Conservation (phyloP, 2,329 filamentous ascomycete genomes). For the Sporothrix inflata region DNA sequence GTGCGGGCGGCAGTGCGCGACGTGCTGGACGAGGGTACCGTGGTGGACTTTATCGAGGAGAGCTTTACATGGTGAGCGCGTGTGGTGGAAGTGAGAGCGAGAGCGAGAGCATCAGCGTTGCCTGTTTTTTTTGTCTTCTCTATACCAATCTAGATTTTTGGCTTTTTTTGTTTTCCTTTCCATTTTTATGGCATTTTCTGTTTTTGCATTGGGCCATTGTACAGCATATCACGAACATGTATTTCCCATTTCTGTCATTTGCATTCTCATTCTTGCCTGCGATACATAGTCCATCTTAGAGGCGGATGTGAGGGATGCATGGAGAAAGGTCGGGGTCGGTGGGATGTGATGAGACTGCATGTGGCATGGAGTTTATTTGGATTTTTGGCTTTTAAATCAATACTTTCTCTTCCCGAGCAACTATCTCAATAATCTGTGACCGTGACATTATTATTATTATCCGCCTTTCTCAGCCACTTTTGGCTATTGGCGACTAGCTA, state of each 20-base stretch:
- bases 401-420: background rate
- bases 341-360: background rate
- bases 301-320: background rate
- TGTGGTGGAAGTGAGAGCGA: background rate
- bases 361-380: background rate
- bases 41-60: slow-evolving; percentile 77
- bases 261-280: background rate
- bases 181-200: background rate
- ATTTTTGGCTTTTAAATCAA: background rate
- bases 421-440: too few species aligned
- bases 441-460: background rate
- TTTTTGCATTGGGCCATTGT: background rate
- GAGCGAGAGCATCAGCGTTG: background rate
- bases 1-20: slow-evolving; percentile 69
- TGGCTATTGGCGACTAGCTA: too few species aligned
- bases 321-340: too few species aligned
- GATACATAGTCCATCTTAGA: background rate
- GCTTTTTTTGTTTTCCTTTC: background rate
- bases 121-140: too few species aligned
- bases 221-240: slow-evolving; percentile 13
- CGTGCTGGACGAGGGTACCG: slow-evolving; percentile 61
- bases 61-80: slow-evolving; percentile 65
- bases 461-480: background rate
- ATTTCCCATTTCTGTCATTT: background rate
- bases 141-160: background rate